These are phyloP conservation scores for Talaromyces sp. DNA, from an alignment of 2,329 filamentous ascomycete species.

Conservation along the genomic window DNA sequence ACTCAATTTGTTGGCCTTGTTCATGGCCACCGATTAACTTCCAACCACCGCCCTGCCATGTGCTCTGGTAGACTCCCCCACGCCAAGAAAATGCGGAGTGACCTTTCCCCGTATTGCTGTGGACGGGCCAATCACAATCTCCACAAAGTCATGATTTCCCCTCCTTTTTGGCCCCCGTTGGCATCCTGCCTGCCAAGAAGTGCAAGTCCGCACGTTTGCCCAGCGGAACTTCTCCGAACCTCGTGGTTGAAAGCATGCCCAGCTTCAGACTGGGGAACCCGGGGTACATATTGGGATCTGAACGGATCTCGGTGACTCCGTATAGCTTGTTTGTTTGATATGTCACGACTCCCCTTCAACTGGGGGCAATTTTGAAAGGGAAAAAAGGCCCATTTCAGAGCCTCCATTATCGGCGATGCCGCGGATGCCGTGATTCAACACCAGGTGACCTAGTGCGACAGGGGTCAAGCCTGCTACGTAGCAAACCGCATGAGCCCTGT, in stretches of 20 bases:
- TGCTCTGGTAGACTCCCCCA: neutral
- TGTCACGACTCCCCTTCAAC: too few relatives aligned
- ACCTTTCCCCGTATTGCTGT: neutral
- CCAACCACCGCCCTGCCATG: neutral
- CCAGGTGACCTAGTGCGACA: too few relatives aligned
- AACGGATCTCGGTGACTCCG: too few relatives aligned
- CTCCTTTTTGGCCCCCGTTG: neutral
- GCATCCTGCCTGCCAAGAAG: neutral
- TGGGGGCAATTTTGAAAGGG: neutral
- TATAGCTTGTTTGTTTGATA: too few relatives aligned
- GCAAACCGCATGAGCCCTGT: neutral
- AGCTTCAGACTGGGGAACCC: too few relatives aligned
- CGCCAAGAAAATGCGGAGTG: conserved; percentile 1
- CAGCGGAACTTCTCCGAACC: conserved; percentile 2
- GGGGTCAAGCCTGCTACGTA: too few relatives aligned
- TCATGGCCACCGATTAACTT: neutral
- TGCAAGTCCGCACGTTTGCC: neutral
- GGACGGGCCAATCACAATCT: neutral
- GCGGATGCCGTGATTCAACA: too few relatives aligned
- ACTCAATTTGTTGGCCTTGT: neutral
- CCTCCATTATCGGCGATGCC: too few relatives aligned
- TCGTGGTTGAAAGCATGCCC: neutral
- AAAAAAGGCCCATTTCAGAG: too few relatives aligned
- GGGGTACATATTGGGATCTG: too few relatives aligned
- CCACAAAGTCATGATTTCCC: neutral